Percentiles rank a stretch among this genome's conserved stretches.
phyloP scores from a whole-genome alignment of 73 alveolate species.

The Paramecium biaurelia region DNA sequence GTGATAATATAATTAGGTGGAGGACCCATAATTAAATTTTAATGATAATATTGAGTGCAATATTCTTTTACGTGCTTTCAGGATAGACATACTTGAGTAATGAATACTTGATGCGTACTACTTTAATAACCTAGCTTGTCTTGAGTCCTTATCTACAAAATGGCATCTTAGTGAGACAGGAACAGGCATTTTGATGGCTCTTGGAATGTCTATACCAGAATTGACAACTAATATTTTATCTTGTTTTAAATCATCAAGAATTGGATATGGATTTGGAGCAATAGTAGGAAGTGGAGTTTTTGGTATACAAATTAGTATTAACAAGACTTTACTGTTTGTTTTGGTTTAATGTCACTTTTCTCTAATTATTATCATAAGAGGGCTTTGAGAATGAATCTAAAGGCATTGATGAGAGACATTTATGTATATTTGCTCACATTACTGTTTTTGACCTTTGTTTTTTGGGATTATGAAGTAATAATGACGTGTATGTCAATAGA shows the following conservation, averaged over 20 bases:
- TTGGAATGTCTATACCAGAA: constrained; percentile 34
- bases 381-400: constrained; percentile 15
- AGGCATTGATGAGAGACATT: constrained; percentile 41
- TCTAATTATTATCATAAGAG: constrained; percentile 26
- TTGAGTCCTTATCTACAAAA: not conserved
- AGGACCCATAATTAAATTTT: constrained; percentile 48
- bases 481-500: not conserved
- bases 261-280: constrained; percentile 48
- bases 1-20: constrained; percentile 48
- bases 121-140: not conserved
- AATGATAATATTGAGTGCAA: constrained; percentile 19
- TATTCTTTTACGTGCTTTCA: constrained; percentile 33
- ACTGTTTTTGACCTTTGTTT: constrained; percentile 8
- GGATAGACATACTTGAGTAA: constrained; percentile 44
- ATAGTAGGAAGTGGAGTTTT: constrained; percentile 49
- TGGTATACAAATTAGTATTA: not conserved
- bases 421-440: constrained; percentile 10
- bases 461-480: constrained; percentile 39
- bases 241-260: not conserved
- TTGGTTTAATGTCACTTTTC: constrained; percentile 40
- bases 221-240: constrained; percentile 32
- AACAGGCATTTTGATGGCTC: constrained; percentile 45
- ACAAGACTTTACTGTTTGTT: constrained; percentile 44
- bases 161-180: constrained; percentile 39
- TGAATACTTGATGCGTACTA: constrained; percentile 46